Percentiles rank a stretch among this genome's conserved stretches.
phyloP scores from a whole-genome alignment of 352 stramenopile genomes.

The Phytophthora rubi region DNA sequence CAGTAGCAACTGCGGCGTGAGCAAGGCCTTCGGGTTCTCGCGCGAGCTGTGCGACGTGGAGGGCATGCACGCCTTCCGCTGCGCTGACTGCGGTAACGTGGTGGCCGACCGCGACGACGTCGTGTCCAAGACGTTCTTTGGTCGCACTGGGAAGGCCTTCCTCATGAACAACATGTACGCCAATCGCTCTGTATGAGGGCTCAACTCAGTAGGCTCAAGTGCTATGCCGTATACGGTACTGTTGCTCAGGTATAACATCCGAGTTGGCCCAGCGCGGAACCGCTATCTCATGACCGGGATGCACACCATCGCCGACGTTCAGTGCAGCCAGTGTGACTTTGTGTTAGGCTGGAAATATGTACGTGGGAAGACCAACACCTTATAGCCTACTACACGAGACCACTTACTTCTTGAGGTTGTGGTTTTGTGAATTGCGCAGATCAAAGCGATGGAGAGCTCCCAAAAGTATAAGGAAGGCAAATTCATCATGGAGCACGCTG shows the following conservation, averaged over 20 bases:
- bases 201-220: too few relatives aligned
- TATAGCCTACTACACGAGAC: background rate
- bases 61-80: conserved; percentile 65
- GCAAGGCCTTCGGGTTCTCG: conserved; percentile 45
- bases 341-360: conserved; percentile 89
- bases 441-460: conserved; percentile 81
- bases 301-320: conserved; percentile 79
- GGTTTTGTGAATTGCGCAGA: conserved; percentile 35
- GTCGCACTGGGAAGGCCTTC: conserved; percentile 76
- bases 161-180: conserved; percentile 83
- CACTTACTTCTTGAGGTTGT: background rate
- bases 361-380: conserved; percentile 8
- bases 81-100: conserved; percentile 64
- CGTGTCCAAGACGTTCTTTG: conserved; percentile 83
- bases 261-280: conserved; percentile 59
- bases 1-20: conserved; percentile 16
- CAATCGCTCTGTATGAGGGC: background rate
- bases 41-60: conserved; percentile 54
- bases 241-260: conserved; percentile 68
- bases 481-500: conserved; percentile 80
- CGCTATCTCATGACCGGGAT: conserved; percentile 84
- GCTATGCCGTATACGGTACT: background rate
- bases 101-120: conserved; percentile 75
- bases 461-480: conserved; percentile 90
- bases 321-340: conserved; percentile 63